phyloP scores from a whole-genome alignment of 2,329 filamentous ascomycete genomes.

The Trematosphaeria pertusa region DNA sequence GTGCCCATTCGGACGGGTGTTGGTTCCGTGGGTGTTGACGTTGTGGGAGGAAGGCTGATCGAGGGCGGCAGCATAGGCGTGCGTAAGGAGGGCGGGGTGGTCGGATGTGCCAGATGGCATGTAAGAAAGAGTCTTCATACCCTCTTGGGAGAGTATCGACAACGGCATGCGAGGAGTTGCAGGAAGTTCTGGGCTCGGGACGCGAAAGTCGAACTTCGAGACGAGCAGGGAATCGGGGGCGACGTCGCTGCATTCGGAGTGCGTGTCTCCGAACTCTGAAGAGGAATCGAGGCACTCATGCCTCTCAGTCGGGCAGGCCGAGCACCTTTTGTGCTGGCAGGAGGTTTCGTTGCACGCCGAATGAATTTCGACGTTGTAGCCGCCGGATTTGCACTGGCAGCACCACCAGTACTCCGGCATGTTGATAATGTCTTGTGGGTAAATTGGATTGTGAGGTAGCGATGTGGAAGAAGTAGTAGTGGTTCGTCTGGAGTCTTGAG shows the following conservation, averaged over 20 bases:
- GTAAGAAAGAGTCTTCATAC: too few relatives aligned
- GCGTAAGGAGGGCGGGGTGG: too few relatives aligned
- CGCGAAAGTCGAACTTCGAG: too few relatives aligned
- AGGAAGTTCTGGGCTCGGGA: too few relatives aligned
- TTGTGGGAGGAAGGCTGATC: too few relatives aligned
- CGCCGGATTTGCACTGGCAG: slow-evolving; percentile 5
- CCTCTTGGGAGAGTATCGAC: too few relatives aligned
- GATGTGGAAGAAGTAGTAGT: not conserved
- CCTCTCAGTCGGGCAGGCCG: not conserved
- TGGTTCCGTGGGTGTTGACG: too few relatives aligned
- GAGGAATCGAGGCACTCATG: not conserved
- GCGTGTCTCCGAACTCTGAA: not conserved
- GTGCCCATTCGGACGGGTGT: too few relatives aligned
- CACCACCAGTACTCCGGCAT: slow-evolving; percentile 9
- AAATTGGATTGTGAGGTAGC: not conserved
- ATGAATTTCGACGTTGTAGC: not conserved
- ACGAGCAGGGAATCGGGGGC: not conserved
- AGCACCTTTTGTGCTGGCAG: not conserved
- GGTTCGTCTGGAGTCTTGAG: not conserved
- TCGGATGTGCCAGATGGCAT: too few relatives aligned
- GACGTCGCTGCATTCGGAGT: not conserved
- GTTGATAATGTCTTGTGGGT: not conserved
- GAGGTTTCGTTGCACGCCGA: slow-evolving; percentile 1
- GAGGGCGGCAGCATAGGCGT: too few relatives aligned
- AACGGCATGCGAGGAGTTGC: too few relatives aligned